Percentiles rank a stretch among this genome's conserved stretches.
Conservation (phyloP, 768 basidiomycete species). For the Fomitopsis pulvina region DNA sequence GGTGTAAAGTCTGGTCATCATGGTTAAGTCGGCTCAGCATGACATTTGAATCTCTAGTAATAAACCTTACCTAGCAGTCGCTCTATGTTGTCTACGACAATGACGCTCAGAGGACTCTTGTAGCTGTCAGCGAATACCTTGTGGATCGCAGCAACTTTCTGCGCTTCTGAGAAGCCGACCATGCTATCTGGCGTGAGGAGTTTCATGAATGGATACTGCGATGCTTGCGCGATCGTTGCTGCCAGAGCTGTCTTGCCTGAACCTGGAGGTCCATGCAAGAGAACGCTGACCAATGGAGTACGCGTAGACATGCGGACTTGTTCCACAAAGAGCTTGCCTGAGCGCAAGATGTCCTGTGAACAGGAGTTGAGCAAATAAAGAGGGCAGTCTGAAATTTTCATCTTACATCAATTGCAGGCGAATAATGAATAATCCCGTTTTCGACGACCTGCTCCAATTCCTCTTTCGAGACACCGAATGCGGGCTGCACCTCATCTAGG, state of each 20-base stretch:
- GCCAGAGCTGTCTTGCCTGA: constrained; percentile 94
- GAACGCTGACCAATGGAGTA: constrained; percentile 86
- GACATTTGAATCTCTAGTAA: too few species aligned
- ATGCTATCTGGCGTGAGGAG: constrained; percentile 93
- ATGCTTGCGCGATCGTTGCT: constrained; percentile 88
- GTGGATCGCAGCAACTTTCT: constrained; percentile 86
- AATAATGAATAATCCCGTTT: constrained; percentile 94
- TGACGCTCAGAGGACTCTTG: constrained; percentile 94
- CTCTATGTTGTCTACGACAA: constrained; percentile 94
- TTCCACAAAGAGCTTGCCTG: constrained; percentile 85
- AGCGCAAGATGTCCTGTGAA: constrained; percentile 72
- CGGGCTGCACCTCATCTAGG: constrained; percentile 89
- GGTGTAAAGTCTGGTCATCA: constrained; percentile 85
- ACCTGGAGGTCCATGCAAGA: constrained; percentile 85
- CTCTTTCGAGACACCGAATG: constrained; percentile 96
- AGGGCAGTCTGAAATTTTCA: constrained; percentile 6
- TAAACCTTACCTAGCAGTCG: constrained; percentile 84
- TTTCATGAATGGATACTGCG: constrained; percentile 98
- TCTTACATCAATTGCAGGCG: constrained; percentile 68
- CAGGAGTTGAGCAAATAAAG: constrained; percentile 1
- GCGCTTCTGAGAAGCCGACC: constrained; percentile 91
- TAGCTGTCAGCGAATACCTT: constrained; percentile 94
- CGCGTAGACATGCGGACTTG: constrained; percentile 88
- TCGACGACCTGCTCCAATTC: constrained; percentile 90
- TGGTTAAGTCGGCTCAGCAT: too few species aligned